Percentiles rank a stretch among this genome's conserved stretches.
Evolutionary conservation across 2,329 filamentous ascomycete species (phyloP).

Genomic region (Sarocladium kiliense): DNA sequence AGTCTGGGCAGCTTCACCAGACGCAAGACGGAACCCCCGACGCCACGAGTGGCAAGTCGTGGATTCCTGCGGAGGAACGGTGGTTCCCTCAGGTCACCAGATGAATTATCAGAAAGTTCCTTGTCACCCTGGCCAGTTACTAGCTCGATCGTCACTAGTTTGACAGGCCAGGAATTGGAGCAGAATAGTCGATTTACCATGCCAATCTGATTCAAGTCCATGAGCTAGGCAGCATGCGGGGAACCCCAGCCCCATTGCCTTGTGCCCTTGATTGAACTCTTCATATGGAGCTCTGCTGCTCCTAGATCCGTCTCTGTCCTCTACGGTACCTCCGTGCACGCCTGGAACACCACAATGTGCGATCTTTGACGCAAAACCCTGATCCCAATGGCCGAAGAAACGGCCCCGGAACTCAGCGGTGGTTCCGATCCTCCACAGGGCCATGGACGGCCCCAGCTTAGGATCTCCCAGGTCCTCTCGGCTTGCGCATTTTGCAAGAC

Average conservation of each 20-base stretch:
- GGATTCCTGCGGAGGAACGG: background rate
- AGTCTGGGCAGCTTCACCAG: background rate
- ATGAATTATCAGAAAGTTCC: background rate
- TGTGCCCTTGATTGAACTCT: background rate
- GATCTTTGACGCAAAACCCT: background rate
- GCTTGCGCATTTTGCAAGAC: conserved; percentile 20
- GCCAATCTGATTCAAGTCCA: background rate
- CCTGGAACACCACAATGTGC: background rate
- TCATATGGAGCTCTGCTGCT: background rate
- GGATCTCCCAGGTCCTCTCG: conserved; percentile 18
- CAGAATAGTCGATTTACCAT: background rate
- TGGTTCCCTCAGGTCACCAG: background rate
- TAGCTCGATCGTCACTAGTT: background rate
- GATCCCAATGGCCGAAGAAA: conserved; percentile 7
- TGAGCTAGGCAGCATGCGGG: background rate
- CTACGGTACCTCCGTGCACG: background rate
- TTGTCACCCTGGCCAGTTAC: background rate
- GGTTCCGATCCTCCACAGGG: background rate
- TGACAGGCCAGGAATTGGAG: background rate
- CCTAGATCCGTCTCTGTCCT: background rate
- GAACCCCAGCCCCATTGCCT: background rate
- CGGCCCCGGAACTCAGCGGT: background rate
- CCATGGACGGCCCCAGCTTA: conserved; percentile 8
- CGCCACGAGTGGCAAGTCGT: background rate
- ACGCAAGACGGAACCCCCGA: conserved; percentile 4